These are phyloP conservation scores for Prototheca cutis DNA, from an alignment of 163 green algal species.

Conservation along the genomic window DNA sequence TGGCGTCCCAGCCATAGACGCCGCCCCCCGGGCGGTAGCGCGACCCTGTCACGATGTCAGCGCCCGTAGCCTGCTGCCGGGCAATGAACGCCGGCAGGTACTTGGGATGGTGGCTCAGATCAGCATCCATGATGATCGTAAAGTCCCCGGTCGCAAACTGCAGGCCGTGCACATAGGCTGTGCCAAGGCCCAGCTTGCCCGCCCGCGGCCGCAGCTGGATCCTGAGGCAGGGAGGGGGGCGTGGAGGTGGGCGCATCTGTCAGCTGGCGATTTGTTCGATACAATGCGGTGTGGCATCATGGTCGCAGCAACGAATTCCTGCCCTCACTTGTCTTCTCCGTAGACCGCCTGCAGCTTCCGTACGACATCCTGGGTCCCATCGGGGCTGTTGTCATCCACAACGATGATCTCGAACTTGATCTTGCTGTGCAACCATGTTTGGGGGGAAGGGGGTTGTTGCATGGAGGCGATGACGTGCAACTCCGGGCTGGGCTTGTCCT, in stretches of 20 bases:
- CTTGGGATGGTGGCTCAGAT: conserved; percentile 86
- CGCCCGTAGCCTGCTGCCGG: conserved; percentile 52
- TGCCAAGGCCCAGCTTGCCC: conserved; percentile 78
- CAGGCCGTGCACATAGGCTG: conserved; percentile 82
- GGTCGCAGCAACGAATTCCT: neutral
- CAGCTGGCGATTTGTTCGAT: neutral
- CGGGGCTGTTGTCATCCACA: conserved; percentile 90
- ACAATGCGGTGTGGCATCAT: neutral
- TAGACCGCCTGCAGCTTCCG: conserved; percentile 49
- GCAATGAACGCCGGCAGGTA: conserved; percentile 7
- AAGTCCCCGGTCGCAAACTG: conserved; percentile 60
- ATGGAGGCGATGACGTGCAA: too few species aligned
- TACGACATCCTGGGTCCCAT: conserved; percentile 79
- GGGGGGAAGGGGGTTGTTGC: too few species aligned
- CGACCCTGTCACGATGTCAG: conserved; percentile 81
- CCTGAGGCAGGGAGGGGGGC: neutral
- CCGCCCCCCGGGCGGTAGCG: conserved; percentile 71
- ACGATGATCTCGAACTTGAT: conserved; percentile 83
- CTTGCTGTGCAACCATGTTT: conserved; percentile 32
- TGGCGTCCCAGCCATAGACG: conserved; percentile 82
- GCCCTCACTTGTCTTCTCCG: conserved; percentile 51
- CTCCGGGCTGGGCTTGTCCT: too few species aligned
- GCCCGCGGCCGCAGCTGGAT: conserved; percentile 36
- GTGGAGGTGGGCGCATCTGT: neutral
- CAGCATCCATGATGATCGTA: conserved; percentile 94